Percentiles rank a stretch among this genome's conserved stretches.
Evolutionary conservation across 2,329 filamentous ascomycete species (phyloP).

Genomic region (Cryphonectria japonica): DNA sequence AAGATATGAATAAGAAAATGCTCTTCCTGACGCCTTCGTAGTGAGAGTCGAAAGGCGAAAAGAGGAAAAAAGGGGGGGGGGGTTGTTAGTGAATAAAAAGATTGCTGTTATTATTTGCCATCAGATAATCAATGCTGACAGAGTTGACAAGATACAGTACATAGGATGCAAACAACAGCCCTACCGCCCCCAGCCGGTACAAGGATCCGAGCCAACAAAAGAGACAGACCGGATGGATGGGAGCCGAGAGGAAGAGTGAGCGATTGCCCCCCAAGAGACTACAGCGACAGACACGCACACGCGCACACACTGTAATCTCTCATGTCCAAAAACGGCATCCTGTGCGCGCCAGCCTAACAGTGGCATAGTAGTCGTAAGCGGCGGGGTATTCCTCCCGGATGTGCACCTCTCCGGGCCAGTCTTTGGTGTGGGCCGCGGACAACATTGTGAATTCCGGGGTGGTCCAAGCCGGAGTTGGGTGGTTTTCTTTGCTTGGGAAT

Average conservation of each 20-base stretch:
- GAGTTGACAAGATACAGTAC: neutral
- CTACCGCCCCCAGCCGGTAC: neutral
- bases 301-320: neutral
- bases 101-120: neutral
- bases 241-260: neutral
- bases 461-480: neutral
- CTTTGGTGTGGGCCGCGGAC: constrained; percentile 19
- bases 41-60: neutral
- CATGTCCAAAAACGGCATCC: neutral
- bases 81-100: neutral
- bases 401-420: constrained; percentile 14
- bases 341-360: neutral
- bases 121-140: neutral
- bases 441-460: neutral
- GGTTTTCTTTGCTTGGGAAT: neutral
- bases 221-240: neutral
- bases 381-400: constrained; percentile 11
- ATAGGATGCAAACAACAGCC: neutral
- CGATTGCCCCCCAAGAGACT: neutral
- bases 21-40: neutral
- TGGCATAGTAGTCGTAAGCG: neutral
- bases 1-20: neutral
- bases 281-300: neutral
- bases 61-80: neutral
- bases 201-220: neutral